A percentile compares a stretch with the other conserved stretches of the same genome.
These are phyloP conservation scores for Chytriomyces hyalinus DNA, from an alignment of 192 early-diverging fungal genomes.

Conservation along the genomic window DNA sequence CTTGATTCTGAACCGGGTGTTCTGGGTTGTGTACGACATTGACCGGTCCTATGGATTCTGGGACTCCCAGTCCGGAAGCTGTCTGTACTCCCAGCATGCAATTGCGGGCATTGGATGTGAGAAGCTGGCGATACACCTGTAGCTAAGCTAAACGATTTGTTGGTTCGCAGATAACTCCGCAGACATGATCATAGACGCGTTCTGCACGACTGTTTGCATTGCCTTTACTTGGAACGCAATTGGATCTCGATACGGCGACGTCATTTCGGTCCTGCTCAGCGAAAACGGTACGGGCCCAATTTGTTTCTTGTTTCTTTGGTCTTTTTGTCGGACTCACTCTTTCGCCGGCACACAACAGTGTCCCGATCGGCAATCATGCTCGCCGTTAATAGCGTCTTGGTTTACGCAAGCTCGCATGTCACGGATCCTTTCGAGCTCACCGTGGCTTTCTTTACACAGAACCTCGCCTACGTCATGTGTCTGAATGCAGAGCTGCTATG, in stretches of 20 bases:
- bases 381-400: neutral
- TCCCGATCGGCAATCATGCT: neutral
- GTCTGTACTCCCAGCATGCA: neutral
- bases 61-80: neutral
- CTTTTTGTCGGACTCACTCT: neutral
- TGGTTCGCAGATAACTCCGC: neutral
- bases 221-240: neutral
- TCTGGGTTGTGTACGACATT: neutral
- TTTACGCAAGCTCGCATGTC: neutral
- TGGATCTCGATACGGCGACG: neutral
- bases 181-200: neutral
- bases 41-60: neutral
- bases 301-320: too few species aligned
- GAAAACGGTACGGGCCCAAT: neutral
- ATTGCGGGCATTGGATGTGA: neutral
- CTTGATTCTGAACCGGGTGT: neutral
- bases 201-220: neutral
- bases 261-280: neutral
- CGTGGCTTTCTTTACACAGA: constrained; percentile 3
- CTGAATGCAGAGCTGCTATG: neutral
- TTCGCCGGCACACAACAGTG: neutral
- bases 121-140: neutral
- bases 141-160: too few species aligned
- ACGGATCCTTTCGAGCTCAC: constrained; percentile 1
- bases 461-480: neutral